Conservation (phyloP, 2,329 filamentous ascomycete species). For the Dactylellina leptospora region DNA sequence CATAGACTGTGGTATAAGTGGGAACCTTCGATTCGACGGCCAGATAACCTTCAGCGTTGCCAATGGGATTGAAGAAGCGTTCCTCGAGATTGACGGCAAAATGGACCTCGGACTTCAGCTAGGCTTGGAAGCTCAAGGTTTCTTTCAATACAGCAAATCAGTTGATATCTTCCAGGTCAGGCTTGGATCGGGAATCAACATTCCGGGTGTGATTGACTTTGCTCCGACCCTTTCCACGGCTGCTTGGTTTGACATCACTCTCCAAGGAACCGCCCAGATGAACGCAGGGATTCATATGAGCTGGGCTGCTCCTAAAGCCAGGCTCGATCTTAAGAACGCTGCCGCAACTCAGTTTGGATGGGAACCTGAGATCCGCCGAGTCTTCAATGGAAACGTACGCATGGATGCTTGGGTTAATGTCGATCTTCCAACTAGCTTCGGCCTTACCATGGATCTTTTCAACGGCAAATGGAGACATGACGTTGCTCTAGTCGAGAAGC, state of each 20-base stretch:
- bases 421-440: conserved; percentile 12
- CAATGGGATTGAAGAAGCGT: conserved; percentile 13
- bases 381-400: conserved; percentile 18
- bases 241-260: conserved; percentile 15
- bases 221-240: conserved; percentile 11
- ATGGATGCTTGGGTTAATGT: conserved; percentile 12
- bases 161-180: conserved; percentile 16
- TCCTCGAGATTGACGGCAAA: conserved; percentile 15
- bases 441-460: conserved; percentile 9
- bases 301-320: conserved; percentile 8
- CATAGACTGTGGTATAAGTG: conserved; percentile 19
- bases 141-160: conserved; percentile 3
- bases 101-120: conserved; percentile 23
- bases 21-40: conserved; percentile 17
- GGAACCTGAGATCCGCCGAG: conserved; percentile 8
- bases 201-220: conserved; percentile 20
- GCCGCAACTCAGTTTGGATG: conserved; percentile 14
- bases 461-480: conserved; percentile 15
- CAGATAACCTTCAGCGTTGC: conserved; percentile 20
- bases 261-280: conserved; percentile 10
- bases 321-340: conserved; percentile 1
- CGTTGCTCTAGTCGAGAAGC: conserved; percentile 13
- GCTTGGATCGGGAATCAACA: conserved; percentile 13
- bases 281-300: conserved; percentile 23
- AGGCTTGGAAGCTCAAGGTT: conserved; percentile 11